Percentiles rank a stretch among this genome's conserved stretches.
Evolutionary conservation across 1,139 yeast genomes (phyloP).

Genomic region (Debaryomyces psychrophilus): DNA sequence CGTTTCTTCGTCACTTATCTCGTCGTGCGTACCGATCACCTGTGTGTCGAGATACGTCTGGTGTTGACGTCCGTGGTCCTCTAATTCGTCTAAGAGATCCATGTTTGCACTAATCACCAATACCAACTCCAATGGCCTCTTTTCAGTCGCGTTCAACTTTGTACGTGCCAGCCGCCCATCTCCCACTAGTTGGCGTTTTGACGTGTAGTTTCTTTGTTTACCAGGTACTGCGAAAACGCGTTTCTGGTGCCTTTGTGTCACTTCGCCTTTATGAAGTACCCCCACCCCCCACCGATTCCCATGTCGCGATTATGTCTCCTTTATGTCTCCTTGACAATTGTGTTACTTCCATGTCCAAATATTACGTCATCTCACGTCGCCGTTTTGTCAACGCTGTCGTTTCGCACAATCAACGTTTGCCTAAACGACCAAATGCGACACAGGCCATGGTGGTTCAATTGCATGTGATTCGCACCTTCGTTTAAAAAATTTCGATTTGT

Average conservation of each 20-base stretch:
- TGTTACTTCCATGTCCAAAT: not conserved
- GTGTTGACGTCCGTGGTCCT: constrained; percentile 15
- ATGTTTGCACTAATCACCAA: constrained; percentile 13
- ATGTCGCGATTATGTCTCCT: not conserved
- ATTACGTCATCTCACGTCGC: not conserved
- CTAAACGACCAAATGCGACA: not conserved
- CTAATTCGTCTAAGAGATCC: constrained; percentile 28
- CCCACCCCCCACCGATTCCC: too few species aligned
- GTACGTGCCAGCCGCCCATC: constrained; percentile 2
- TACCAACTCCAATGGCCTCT: not conserved
- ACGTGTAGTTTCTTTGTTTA: constrained; percentile 1
- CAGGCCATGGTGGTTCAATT: not conserved
- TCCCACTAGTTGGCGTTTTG: not conserved
- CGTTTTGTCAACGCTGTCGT: not conserved
- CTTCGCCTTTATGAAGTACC: not conserved
- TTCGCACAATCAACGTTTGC: not conserved
- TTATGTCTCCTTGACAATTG: not conserved
- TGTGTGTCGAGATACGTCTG: constrained; percentile 13
- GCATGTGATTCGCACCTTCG: constrained; percentile 1
- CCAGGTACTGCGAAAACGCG: constrained; percentile 5
- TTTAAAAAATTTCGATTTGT: constrained; percentile 7
- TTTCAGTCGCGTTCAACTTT: not conserved
- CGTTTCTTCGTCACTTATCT: constrained; percentile 13
- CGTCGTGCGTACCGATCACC: constrained; percentile 8
- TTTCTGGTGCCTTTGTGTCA: constrained; percentile 1